phyloP scores from a whole-genome alignment of 225 moss, liverwort and hornwort species.

The Asterella californica region DNA sequence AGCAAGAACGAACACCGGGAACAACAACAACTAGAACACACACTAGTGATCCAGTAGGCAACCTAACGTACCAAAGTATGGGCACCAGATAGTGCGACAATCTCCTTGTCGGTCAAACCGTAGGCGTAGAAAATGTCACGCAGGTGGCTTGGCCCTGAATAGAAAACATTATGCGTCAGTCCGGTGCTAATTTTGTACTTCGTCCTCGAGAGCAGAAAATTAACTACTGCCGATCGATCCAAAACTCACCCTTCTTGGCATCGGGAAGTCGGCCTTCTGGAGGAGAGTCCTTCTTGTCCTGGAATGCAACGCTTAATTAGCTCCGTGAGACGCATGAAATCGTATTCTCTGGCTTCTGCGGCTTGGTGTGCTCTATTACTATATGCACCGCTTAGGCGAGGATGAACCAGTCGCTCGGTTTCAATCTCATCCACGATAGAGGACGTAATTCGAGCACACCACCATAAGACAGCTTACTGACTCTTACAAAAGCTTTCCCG shows the following conservation, averaged over 20 bases:
- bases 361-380: background rate
- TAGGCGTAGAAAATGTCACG: conserved; percentile 78
- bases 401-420: too few relatives aligned
- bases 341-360: background rate
- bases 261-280: conserved; percentile 97
- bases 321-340: background rate
- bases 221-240: background rate
- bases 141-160: conserved; percentile 71
- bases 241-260: conserved; percentile 67
- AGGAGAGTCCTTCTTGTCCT: conserved; percentile 64
- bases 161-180: background rate
- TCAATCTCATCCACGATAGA: too few relatives aligned
- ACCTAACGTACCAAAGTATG: conserved; percentile 78
- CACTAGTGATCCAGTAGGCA: background rate
- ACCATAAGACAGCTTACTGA: too few relatives aligned
- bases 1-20: background rate
- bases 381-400: background rate
- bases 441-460: too few relatives aligned
- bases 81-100: conserved; percentile 87
- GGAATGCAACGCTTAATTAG: background rate
- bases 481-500: too few relatives aligned
- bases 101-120: conserved; percentile 79
- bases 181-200: background rate
- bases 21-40: background rate
- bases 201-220: background rate